phyloP scores from a whole-genome alignment of 2,329 filamentous ascomycete genomes.

The Mycosphaerelloides madeirae region DNA sequence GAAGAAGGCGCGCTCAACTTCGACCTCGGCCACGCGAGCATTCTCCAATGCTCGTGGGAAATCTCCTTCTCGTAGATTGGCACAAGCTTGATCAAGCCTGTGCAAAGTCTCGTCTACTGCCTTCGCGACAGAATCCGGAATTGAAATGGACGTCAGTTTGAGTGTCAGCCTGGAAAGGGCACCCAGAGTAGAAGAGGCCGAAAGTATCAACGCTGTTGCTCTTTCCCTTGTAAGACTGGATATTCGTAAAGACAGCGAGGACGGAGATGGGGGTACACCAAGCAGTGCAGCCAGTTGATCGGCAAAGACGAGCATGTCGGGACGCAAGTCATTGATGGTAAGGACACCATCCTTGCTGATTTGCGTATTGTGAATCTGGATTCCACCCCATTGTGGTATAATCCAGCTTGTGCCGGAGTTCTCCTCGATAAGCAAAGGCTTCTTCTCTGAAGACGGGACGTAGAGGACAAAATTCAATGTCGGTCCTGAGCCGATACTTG shows the following conservation, averaged over 20 bases:
- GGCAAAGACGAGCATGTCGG: conserved; percentile 83
- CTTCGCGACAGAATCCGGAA: conserved; percentile 78
- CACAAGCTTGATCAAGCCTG: conserved; percentile 73
- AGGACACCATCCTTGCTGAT: conserved; percentile 45
- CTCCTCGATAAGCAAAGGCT: conserved; percentile 57
- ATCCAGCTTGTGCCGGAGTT: conserved; percentile 73
- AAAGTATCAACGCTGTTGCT: conserved; percentile 77
- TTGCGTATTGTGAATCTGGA: conserved; percentile 62
- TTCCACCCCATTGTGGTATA: conserved; percentile 90
- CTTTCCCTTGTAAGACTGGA: conserved; percentile 81
- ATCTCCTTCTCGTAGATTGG: conserved; percentile 57
- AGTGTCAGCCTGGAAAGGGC: conserved; percentile 80
- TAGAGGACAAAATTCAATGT: conserved; percentile 96
- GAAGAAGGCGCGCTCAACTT: conserved; percentile 92
- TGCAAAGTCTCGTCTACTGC: conserved; percentile 75
- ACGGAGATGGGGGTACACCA: conserved; percentile 72
- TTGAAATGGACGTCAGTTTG: conserved; percentile 83
- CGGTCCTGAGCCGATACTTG: conserved; percentile 86
- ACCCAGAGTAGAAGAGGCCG: conserved; percentile 89
- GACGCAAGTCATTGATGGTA: conserved; percentile 61
- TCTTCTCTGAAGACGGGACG: conserved; percentile 65
- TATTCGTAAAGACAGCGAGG: conserved; percentile 76
- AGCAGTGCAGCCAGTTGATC: conserved; percentile 84
- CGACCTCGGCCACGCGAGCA: conserved; percentile 77
- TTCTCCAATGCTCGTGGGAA: conserved; percentile 68